Evolutionary conservation across 495 filamentous ascomycete species (phyloP).

Genomic region (Hypoxylon intermedium): DNA sequence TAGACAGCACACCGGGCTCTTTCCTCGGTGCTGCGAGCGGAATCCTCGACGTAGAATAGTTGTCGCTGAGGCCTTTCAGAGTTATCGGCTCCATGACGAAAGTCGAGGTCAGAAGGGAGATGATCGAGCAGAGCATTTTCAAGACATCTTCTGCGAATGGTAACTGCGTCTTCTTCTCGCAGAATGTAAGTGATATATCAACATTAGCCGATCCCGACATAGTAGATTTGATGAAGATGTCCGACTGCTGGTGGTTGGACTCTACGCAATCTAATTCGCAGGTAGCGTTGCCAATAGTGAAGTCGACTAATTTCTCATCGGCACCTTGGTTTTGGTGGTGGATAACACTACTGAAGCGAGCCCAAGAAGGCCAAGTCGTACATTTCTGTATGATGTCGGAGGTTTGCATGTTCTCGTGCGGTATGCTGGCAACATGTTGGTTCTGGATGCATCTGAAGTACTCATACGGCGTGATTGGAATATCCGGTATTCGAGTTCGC

Average conservation of each 20-base stretch:
- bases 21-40: conserved; percentile 43
- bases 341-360: conserved; percentile 54
- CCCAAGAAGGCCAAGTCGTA: conserved; percentile 58
- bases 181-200: conserved; percentile 53
- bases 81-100: conserved; percentile 51
- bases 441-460: conserved; percentile 51
- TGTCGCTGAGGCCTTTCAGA: conserved; percentile 47
- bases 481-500: conserved; percentile 52
- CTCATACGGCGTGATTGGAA: conserved; percentile 47
- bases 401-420: conserved; percentile 53
- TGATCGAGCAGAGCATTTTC: conserved; percentile 50
- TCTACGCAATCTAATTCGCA: conserved; percentile 51
- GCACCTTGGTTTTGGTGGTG: conserved; percentile 49
- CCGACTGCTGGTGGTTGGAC: conserved; percentile 49
- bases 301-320: conserved; percentile 35
- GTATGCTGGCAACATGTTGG: conserved; percentile 50
- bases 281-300: conserved; percentile 48
- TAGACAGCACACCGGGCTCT: conserved; percentile 18
- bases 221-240: conserved; percentile 51
- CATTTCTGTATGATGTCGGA: conserved; percentile 54
- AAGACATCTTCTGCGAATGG: conserved; percentile 52
- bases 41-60: conserved; percentile 44
- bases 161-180: conserved; percentile 47
- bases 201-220: conserved; percentile 41
- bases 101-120: conserved; percentile 49